A percentile compares a stretch with the other conserved stretches of the same genome.
Evolutionary conservation across 2,329 filamentous ascomycete species (phyloP).

Genomic region (Metarhizium humberi): DNA sequence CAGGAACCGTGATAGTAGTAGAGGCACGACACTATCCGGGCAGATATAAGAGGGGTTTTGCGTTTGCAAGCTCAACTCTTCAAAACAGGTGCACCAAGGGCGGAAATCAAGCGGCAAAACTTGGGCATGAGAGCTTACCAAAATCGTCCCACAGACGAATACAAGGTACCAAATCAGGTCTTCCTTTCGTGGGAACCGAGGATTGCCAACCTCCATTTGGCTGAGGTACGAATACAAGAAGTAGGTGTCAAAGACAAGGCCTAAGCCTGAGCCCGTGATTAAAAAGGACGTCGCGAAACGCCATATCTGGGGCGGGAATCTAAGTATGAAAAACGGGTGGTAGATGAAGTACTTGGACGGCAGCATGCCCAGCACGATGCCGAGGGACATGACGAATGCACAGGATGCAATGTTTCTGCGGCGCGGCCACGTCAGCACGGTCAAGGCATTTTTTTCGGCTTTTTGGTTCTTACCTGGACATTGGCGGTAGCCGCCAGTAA

Average conservation of each 20-base stretch:
- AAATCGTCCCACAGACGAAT: constrained; percentile 61
- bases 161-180: constrained; percentile 73
- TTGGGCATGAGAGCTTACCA: constrained; percentile 53
- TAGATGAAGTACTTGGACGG: constrained; percentile 42
- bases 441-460: neutral
- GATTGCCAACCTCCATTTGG: constrained; percentile 61
- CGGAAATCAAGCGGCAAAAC: constrained; percentile 9
- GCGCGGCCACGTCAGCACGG: constrained; percentile 11
- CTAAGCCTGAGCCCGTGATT: constrained; percentile 26
- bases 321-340: constrained; percentile 40
- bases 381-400: constrained; percentile 50
- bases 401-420: constrained; percentile 56
- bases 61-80: neutral
- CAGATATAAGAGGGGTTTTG: constrained; percentile 56
- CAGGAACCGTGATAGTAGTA: constrained; percentile 77
- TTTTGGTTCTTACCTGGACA: constrained; percentile 29
- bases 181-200: constrained; percentile 65
- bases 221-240: constrained; percentile 68
- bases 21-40: constrained; percentile 59
- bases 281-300: constrained; percentile 33
- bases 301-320: constrained; percentile 35
- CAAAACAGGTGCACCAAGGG: constrained; percentile 4
- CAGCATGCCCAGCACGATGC: constrained; percentile 48
- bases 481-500: constrained; percentile 31
- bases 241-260: constrained; percentile 65